Evolutionary conservation across 2,329 filamentous ascomycete species (phyloP).

Genomic region (Ophiognomonia clavigignenti-juglandacearum): DNA sequence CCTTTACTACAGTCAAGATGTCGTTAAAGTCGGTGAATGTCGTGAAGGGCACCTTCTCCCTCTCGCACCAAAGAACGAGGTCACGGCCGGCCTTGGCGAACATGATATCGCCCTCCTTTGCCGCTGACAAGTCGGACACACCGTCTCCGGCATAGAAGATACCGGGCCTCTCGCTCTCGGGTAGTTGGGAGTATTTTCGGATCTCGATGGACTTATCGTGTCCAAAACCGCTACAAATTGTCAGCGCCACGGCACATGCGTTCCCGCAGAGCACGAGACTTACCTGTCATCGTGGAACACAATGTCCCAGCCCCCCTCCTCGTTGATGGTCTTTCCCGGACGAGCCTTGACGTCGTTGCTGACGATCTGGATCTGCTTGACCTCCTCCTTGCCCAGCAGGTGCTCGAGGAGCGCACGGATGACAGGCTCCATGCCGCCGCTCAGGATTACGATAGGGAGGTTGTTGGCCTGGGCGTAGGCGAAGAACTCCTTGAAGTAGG

Average conservation of each 20-base stretch:
- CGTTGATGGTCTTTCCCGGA: conserved; percentile 67
- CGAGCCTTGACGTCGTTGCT: conserved; percentile 72
- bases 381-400: conserved; percentile 70
- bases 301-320: conserved; percentile 82
- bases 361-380: conserved; percentile 79
- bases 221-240: conserved; percentile 64
- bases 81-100: conserved; percentile 93
- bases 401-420: conserved; percentile 79
- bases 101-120: conserved; percentile 84
- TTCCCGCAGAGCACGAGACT: conserved; percentile 20
- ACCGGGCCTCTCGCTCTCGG: conserved; percentile 63
- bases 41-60: conserved; percentile 79
- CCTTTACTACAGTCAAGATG: conserved; percentile 71
- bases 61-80: conserved; percentile 80
- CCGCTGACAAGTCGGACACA: conserved; percentile 86
- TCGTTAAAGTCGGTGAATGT: conserved; percentile 80
- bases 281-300: conserved; percentile 81
- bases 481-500: conserved; percentile 83
- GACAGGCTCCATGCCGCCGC: conserved; percentile 87
- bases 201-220: conserved; percentile 96
- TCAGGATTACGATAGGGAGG: conserved; percentile 87
- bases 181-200: conserved; percentile 74
- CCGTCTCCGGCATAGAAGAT: conserved; percentile 96
- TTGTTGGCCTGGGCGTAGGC: conserved; percentile 75
- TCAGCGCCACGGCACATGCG: conserved; percentile 1